These are phyloP conservation scores for Gynostemma pentaphyllum DNA, from an alignment of 306 rosid species.

Conservation along the genomic window DNA sequence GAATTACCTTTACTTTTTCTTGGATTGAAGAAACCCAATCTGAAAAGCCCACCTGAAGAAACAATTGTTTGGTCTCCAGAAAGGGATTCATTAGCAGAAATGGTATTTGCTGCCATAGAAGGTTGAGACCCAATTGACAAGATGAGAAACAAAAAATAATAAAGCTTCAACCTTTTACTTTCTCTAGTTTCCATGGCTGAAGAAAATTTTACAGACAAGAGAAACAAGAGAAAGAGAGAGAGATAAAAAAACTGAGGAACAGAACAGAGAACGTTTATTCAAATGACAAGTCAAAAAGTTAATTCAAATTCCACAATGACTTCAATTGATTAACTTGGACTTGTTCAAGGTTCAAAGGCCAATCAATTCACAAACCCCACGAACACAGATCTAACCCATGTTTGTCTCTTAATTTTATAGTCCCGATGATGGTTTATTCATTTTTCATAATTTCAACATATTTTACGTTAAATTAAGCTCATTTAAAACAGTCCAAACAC, in stretches of 20 bases:
- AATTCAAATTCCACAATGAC: not conserved
- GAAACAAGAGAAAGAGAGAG: not conserved
- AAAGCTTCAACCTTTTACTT: not conserved
- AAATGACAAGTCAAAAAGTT: not conserved
- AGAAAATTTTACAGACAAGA: not conserved
- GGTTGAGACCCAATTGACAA: not conserved
- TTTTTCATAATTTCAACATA: too few species aligned
- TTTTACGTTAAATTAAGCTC: too few species aligned
- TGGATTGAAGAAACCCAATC: slow-evolving; percentile 26
- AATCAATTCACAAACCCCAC: not conserved
- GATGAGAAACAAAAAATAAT: not conserved
- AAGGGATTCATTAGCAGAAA: slow-evolving; percentile 17
- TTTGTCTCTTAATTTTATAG: too few species aligned
- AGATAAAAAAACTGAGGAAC: not conserved
- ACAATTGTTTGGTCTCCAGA: slow-evolving; percentile 23
- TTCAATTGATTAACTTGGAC: not conserved
- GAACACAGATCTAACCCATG: not conserved
- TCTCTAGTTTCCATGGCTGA: slow-evolving; percentile 17
- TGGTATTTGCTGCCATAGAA: slow-evolving; percentile 19
- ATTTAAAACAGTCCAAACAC: too few species aligned
- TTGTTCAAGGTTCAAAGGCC: not conserved
- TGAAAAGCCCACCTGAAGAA: slow-evolving; percentile 16
- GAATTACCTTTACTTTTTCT: slow-evolving; percentile 25
- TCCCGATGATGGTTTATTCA: too few species aligned
- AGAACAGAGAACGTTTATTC: not conserved